Conservation (phyloP, 202 grass and related monocot species). For the Zizania palustris region DNA sequence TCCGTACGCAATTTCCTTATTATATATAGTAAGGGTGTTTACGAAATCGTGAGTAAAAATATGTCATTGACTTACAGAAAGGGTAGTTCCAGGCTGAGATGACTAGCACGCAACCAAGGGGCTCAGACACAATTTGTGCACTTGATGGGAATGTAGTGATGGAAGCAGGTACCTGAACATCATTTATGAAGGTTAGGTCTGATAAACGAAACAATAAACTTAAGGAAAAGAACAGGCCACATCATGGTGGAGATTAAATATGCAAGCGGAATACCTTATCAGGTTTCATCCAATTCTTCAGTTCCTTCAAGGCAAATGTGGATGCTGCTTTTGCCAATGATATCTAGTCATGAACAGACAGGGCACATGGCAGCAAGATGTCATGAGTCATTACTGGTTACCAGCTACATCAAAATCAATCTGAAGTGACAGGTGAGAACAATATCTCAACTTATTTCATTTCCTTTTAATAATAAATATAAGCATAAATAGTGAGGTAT, state of each 20-base stretch:
- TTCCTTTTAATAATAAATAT: not conserved
- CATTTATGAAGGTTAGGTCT: slow-evolving; percentile 15
- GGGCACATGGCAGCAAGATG: not conserved
- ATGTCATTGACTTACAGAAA: slow-evolving; percentile 59
- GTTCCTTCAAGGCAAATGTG: slow-evolving; percentile 59
- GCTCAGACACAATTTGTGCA: slow-evolving; percentile 74
- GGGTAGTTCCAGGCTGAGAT: slow-evolving; percentile 98
- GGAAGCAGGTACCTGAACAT: slow-evolving; percentile 59
- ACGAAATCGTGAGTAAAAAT: not conserved
- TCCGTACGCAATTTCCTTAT: not conserved
- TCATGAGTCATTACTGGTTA: not conserved
- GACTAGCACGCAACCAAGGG: slow-evolving; percentile 78
- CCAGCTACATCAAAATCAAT: not conserved
- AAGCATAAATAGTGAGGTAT: not conserved
- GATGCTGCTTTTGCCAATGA: slow-evolving; percentile 60
- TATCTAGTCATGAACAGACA: slow-evolving; percentile 55
- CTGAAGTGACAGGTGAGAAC: not conserved
- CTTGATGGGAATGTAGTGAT: slow-evolving; percentile 77
- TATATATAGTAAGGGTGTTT: not conserved
- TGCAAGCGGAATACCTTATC: slow-evolving; percentile 59
- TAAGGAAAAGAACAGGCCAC: not conserved
- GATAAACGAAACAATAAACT: not conserved
- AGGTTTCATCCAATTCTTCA: slow-evolving; percentile 96
- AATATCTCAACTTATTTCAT: not conserved
- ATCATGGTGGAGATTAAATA: not conserved